Evolutionary conservation across 1,284 basidiomycete species (phyloP).

Genomic region (Puccinia sorghi): DNA sequence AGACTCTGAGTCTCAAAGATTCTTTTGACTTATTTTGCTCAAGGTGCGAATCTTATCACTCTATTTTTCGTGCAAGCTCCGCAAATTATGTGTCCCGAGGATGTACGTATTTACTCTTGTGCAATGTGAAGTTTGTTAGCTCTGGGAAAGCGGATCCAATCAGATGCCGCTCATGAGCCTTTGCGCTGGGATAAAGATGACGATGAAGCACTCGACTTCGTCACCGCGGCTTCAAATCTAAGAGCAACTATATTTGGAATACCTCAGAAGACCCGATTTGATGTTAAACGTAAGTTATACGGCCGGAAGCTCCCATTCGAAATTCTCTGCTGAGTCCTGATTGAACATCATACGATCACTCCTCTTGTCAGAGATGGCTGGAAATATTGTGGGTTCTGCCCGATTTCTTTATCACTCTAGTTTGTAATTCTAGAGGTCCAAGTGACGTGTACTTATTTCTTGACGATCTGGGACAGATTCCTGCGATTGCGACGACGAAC

Average conservation of each 20-base stretch:
- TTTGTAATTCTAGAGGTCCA: neutral
- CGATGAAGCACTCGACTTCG: slow-evolving; percentile 92
- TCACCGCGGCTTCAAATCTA: slow-evolving; percentile 89
- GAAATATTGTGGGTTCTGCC: slow-evolving; percentile 71
- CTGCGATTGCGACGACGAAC: slow-evolving; percentile 98
- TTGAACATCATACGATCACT: neutral
- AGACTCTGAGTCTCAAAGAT: slow-evolving; percentile 22
- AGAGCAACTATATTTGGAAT: slow-evolving; percentile 89
- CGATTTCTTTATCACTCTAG: too few species aligned
- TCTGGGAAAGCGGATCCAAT: slow-evolving; percentile 71
- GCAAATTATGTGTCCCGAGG: slow-evolving; percentile 52
- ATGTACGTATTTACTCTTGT: slow-evolving; percentile 10
- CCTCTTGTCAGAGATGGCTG: slow-evolving; percentile 81
- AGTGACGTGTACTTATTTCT: neutral
- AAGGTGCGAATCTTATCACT: slow-evolving; percentile 29
- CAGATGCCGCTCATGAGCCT: slow-evolving; percentile 67
- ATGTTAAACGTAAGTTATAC: slow-evolving; percentile 75
- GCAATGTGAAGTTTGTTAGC: slow-evolving; percentile 67
- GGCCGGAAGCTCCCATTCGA: slow-evolving; percentile 38
- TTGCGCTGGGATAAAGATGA: slow-evolving; percentile 98
- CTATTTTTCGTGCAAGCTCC: slow-evolving; percentile 67
- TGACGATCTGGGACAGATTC: slow-evolving; percentile 63
- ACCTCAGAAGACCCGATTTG: slow-evolving; percentile 83
- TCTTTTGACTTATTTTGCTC: slow-evolving; percentile 47
- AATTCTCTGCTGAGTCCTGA: neutral